Conservation (phyloP, 495 filamentous ascomycete genomes). For the Trichoderma erinaceum region DNA sequence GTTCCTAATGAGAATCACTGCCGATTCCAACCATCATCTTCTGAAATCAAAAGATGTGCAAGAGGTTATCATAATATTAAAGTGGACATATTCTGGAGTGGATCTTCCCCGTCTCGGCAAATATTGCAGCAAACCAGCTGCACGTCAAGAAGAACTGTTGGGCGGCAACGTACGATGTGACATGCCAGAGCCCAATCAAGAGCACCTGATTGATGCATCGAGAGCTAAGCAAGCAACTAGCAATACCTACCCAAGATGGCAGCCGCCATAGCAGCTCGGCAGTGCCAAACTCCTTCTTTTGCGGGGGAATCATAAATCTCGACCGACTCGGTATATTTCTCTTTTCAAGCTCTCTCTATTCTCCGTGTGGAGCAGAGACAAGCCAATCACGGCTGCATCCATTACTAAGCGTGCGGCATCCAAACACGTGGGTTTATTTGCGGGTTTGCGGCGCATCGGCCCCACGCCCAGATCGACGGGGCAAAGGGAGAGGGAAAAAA, state of each 20-base stretch:
- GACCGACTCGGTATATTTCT: no score
- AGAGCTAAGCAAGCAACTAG: neutral
- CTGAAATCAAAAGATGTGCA: no score
- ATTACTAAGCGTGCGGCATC: no score
- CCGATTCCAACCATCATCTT: no score
- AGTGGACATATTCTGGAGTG: no score
- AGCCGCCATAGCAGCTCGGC: neutral
- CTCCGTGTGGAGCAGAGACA: no score
- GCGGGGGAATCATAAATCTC: neutral
- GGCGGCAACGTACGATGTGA: neutral
- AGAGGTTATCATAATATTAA: no score
- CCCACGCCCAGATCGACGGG: constrained; percentile 11
- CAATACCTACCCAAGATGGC: neutral
- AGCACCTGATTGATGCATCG: neutral
- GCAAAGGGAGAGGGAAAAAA: neutral
- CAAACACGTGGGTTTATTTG: constrained; percentile 2
- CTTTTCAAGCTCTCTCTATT: no score
- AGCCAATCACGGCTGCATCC: no score
- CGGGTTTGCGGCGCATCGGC: constrained; percentile 4
- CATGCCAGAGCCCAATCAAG: neutral
- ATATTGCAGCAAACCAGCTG: neutral
- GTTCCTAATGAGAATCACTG: no score
- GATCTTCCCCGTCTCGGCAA: neutral
- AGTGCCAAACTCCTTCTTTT: neutral
- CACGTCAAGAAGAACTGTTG: neutral